A percentile compares a stretch with the other conserved stretches of the same genome.
Conservation (phyloP, 768 basidiomycete genomes). For the Calocera cornea region DNA sequence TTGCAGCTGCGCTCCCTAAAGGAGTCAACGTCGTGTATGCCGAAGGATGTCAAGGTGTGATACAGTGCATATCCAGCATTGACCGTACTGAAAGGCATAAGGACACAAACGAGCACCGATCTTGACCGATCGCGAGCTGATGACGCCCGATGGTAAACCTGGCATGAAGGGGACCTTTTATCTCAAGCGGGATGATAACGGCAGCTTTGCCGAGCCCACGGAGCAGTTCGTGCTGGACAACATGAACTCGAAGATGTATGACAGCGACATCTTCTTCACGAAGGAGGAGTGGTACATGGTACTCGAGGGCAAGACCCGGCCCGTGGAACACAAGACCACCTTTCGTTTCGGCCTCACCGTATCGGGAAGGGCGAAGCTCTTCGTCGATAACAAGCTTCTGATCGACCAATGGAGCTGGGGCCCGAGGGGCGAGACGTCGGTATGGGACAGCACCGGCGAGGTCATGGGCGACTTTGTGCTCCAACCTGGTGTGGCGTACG, state of each 20-base stretch:
- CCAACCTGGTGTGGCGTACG: slow-evolving; percentile 41
- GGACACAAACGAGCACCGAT: slow-evolving; percentile 59
- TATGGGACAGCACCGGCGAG: slow-evolving; percentile 32
- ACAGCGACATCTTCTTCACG: slow-evolving; percentile 42
- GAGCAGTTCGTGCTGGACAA: slow-evolving; percentile 37
- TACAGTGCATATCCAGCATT: background rate
- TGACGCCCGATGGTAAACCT: slow-evolving; percentile 41
- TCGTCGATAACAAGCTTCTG: slow-evolving; percentile 46
- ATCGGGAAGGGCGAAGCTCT: slow-evolving; percentile 43
- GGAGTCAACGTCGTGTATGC: slow-evolving; percentile 46
- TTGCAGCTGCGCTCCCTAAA: slow-evolving; percentile 43
- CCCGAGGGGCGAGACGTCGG: background rate
- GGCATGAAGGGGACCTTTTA: slow-evolving; percentile 60
- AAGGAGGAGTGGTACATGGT: slow-evolving; percentile 43
- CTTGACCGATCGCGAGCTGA: slow-evolving; percentile 46
- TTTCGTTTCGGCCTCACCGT: slow-evolving; percentile 26
- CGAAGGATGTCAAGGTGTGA: slow-evolving; percentile 55
- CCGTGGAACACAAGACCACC: slow-evolving; percentile 22
- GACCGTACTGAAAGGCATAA: slow-evolving; percentile 13
- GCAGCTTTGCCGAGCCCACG: slow-evolving; percentile 18
- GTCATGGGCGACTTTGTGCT: slow-evolving; percentile 44
- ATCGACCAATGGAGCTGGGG: slow-evolving; percentile 63
- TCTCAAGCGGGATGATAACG: slow-evolving; percentile 35
- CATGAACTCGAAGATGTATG: slow-evolving; percentile 52
- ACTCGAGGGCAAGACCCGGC: slow-evolving; percentile 38